Conservation (phyloP, 2,329 filamentous ascomycete genomes). For the Arthrinium puccinioides region DNA sequence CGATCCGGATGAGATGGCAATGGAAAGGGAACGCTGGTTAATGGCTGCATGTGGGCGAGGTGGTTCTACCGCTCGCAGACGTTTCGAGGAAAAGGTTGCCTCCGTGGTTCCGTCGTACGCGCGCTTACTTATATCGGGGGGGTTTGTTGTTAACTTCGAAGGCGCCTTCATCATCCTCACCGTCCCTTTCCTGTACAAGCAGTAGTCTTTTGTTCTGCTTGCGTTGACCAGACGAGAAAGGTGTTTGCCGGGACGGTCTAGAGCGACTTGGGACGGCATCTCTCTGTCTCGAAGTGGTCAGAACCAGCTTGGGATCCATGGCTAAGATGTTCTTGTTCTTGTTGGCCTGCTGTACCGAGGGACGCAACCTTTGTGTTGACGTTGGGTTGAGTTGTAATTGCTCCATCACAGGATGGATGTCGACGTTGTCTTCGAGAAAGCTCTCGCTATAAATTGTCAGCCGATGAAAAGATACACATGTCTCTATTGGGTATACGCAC, state of each 20-base stretch:
- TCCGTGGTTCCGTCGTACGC: too few species aligned
- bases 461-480: neutral
- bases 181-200: slow-evolving; percentile 5
- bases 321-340: slow-evolving; percentile 2
- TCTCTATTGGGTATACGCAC: too few species aligned
- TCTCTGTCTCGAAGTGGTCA: too few species aligned
- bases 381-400: slow-evolving; percentile 8
- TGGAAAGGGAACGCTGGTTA: neutral
- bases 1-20: neutral
- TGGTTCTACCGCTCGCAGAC: slow-evolving; percentile 2
- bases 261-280: too few species aligned
- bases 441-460: slow-evolving; percentile 16
- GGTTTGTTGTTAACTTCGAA: slow-evolving; percentile 18
- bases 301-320: neutral
- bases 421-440: slow-evolving; percentile 13
- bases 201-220: too few species aligned
- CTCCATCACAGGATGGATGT: slow-evolving; percentile 9
- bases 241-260: too few species aligned
- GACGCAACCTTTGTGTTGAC: too few species aligned
- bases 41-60: slow-evolving; percentile 10
- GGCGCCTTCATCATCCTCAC: slow-evolving; percentile 8
- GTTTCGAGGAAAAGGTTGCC: too few species aligned
- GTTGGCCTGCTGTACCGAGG: too few species aligned
- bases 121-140: too few species aligned
- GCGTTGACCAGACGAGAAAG: too few species aligned